Conservation (phyloP, 2,329 filamentous ascomycete species). For the Fusarium sp. region DNA sequence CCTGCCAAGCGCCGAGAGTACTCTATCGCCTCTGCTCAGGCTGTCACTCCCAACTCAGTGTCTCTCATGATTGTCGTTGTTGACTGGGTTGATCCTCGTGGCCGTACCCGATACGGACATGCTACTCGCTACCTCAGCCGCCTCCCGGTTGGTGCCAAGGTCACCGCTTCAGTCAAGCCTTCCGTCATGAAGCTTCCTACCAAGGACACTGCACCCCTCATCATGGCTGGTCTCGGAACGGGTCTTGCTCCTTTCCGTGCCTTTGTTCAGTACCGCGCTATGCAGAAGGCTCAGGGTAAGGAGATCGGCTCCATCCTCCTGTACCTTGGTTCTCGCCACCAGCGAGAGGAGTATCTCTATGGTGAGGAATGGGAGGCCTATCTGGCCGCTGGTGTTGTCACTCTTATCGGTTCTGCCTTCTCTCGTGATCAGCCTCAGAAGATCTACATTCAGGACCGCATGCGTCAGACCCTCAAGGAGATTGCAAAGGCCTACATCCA, state of each 20-base stretch:
- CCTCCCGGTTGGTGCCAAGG: slow-evolving; percentile 78
- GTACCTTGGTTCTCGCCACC: slow-evolving; percentile 97
- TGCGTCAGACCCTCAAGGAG: slow-evolving; percentile 86
- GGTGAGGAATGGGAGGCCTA: slow-evolving; percentile 99
- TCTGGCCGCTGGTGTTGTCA: slow-evolving; percentile 93
- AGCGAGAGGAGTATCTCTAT: slow-evolving; percentile 98
- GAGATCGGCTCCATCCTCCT: slow-evolving; percentile 92
- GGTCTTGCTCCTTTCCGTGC: slow-evolving; percentile 99
- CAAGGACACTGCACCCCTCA: slow-evolving; percentile 89
- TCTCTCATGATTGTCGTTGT: slow-evolving; percentile 97
- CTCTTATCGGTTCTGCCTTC: slow-evolving; percentile 91
- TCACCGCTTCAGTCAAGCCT: slow-evolving; percentile 95
- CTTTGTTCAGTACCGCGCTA: slow-evolving; percentile 97
- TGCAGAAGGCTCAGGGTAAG: slow-evolving; percentile 97
- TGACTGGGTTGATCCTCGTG: slow-evolving; percentile 89
- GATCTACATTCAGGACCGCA: slow-evolving; percentile 99
- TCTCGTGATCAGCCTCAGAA: slow-evolving; percentile 97
- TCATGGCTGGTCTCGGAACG: slow-evolving; percentile 99
- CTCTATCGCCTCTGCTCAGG: slow-evolving; percentile 98
- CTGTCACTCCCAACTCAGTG: slow-evolving; percentile 89
- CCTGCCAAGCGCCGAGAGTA: slow-evolving; percentile 98
- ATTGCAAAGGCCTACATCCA: slow-evolving; percentile 89
- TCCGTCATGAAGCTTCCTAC: slow-evolving; percentile 98
- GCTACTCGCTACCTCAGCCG: slow-evolving; percentile 89
- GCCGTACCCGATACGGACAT: slow-evolving; percentile 90